phyloP scores from a whole-genome alignment of 345 rosid genomes.

The Acer yangbiense region DNA sequence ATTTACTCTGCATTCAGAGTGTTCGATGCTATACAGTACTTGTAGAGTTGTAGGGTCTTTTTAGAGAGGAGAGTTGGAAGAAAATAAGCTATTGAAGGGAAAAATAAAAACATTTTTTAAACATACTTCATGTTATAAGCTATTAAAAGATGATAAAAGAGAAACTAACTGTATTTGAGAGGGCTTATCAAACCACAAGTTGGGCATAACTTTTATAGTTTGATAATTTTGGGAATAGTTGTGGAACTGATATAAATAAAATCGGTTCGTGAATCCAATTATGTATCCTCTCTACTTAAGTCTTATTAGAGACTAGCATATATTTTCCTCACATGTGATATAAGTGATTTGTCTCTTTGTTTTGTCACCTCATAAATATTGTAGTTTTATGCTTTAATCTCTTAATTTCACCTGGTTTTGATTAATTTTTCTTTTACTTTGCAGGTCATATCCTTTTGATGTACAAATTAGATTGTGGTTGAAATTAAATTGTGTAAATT shows the following conservation, averaged over 20 bases:
- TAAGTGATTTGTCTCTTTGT: not conserved
- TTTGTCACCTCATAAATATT: not conserved
- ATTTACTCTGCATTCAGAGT: not conserved
- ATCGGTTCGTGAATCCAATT: not conserved
- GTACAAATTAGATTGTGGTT: constrained; percentile 2
- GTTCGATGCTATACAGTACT: not conserved
- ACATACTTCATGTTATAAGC: not conserved
- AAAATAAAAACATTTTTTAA: no score
- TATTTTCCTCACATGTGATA: not conserved
- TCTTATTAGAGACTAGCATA: not conserved
- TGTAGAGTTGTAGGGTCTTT: not conserved
- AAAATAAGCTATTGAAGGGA: not conserved
- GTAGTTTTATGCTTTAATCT: not conserved
- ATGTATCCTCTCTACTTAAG: not conserved
- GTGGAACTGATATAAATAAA: no score
- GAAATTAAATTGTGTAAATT: not conserved
- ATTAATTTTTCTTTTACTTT: constrained; percentile 18
- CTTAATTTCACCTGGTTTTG: not conserved
- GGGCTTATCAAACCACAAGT: not conserved
- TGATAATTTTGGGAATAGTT: not conserved
- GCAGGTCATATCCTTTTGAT: constrained; percentile 97
- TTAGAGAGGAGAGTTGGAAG: not conserved
- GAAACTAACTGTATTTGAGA: no score
- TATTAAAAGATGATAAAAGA: no score
- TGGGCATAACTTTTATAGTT: not conserved